phyloP scores from a whole-genome alignment of 2,329 filamentous ascomycete genomes.

The Lachnellula suecica region DNA sequence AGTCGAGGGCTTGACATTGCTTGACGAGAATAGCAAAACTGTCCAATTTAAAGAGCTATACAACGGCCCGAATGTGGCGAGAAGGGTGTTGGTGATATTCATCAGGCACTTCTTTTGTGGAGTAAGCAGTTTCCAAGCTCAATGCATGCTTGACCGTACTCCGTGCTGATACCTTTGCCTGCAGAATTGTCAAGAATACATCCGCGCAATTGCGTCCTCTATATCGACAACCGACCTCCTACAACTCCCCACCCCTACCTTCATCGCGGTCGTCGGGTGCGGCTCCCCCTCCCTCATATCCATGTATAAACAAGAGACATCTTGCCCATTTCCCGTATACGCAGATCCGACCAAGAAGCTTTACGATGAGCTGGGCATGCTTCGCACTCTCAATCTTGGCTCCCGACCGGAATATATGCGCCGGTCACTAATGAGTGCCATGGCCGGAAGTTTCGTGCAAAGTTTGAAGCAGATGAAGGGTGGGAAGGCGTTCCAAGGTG shows the following conservation, averaged over 20 bases:
- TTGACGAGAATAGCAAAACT: conserved; percentile 31
- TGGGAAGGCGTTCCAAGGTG: conserved; percentile 47
- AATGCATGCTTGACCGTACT: neutral
- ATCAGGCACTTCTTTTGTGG: conserved; percentile 39
- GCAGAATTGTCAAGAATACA: conserved; percentile 36
- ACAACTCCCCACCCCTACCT: conserved; percentile 30
- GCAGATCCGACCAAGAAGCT: conserved; percentile 53
- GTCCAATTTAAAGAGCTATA: conserved; percentile 34
- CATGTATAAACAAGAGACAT: conserved; percentile 47
- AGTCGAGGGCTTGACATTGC: conserved; percentile 41
- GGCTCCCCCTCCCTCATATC: conserved; percentile 54
- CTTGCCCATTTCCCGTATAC: conserved; percentile 55
- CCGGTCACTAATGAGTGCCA: conserved; percentile 37
- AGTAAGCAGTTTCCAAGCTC: conserved; percentile 20
- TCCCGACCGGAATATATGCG: conserved; percentile 49
- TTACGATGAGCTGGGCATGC: conserved; percentile 55
- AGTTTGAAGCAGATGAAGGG: conserved; percentile 38
- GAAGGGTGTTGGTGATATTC: conserved; percentile 35
- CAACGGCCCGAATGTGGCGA: conserved; percentile 32
- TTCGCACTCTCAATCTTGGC: conserved; percentile 46
- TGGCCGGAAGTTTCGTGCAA: conserved; percentile 42
- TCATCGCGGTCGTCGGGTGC: conserved; percentile 54
- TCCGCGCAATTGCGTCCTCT: conserved; percentile 29
- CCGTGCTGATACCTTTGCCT: neutral
- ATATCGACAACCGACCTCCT: conserved; percentile 32